These are phyloP conservation scores for Takashimella tepidaria DNA, from an alignment of 1,284 basidiomycete species.

Conservation along the genomic window DNA sequence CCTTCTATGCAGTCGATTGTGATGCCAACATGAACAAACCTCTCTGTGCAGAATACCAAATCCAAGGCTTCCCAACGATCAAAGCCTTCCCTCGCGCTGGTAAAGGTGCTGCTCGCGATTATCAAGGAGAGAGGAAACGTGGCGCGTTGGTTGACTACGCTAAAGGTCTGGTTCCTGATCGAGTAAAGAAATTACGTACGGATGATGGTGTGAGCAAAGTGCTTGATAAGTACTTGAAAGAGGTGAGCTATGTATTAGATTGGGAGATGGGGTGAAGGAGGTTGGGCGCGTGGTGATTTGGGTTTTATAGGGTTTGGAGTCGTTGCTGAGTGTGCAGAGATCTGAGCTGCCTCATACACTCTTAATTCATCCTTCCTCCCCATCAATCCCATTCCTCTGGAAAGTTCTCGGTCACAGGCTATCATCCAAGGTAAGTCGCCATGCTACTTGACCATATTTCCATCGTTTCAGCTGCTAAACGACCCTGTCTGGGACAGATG, in stretches of 20 bases:
- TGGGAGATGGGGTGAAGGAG: conserved; percentile 48
- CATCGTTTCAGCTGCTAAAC: no score
- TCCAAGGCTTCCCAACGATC: conserved; percentile 89
- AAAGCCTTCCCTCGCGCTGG: conserved; percentile 76
- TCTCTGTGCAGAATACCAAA: conserved; percentile 74
- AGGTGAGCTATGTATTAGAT: conserved; percentile 25
- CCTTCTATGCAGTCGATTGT: conserved; percentile 86
- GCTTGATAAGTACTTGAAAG: conserved; percentile 28
- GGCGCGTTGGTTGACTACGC: conserved; percentile 73
- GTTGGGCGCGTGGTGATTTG: no score
- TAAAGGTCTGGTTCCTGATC: conserved; percentile 64
- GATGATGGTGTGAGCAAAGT: conserved; percentile 48
- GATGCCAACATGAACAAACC: conserved; percentile 76
- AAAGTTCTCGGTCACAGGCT: conserved; percentile 74
- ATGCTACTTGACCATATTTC: no score
- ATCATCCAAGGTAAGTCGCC: conserved; percentile 50
- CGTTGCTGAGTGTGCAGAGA: conserved; percentile 47
- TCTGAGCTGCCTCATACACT: conserved; percentile 60
- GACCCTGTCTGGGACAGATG: conserved; percentile 51
- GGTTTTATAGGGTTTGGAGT: conserved; percentile 46
- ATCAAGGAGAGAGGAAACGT: conserved; percentile 68
- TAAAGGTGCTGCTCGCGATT: conserved; percentile 61
- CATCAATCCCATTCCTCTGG: conserved; percentile 77
- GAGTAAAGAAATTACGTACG: conserved; percentile 58
- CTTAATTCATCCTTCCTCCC: conserved; percentile 63